A percentile compares a stretch with the other conserved stretches of the same genome.
These are phyloP conservation scores for Pythium diclinum DNA, from an alignment of 352 stramenopile genomes.

Conservation along the genomic window DNA sequence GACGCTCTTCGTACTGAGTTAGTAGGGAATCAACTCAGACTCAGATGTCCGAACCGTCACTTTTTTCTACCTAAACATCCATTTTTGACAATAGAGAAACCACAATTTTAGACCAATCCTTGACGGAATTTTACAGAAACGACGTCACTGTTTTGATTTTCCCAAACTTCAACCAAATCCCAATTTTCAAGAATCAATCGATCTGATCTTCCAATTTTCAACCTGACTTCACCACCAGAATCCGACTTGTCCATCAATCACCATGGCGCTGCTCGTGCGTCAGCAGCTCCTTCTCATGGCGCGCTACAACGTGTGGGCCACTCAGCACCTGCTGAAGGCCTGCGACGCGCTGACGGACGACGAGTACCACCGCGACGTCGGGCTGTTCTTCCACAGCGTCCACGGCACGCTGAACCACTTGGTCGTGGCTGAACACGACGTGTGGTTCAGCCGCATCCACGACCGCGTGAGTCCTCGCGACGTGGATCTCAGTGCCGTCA, in stretches of 20 bases:
- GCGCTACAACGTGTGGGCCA: conserved; percentile 25
- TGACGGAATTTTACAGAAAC: not conserved
- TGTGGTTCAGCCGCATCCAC: conserved; percentile 27
- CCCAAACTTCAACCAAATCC: not conserved
- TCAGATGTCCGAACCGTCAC: not conserved
- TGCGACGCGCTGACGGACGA: conserved; percentile 19
- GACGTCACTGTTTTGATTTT: not conserved
- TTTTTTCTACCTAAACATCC: not conserved
- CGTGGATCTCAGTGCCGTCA: conserved; percentile 5
- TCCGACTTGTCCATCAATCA: not conserved
- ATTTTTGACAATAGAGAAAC: not conserved
- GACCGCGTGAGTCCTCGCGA: conserved; percentile 12
- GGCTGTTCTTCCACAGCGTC: conserved; percentile 27
- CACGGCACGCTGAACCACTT: conserved; percentile 29
- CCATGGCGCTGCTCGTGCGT: conserved; percentile 22
- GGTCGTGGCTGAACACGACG: conserved; percentile 22
- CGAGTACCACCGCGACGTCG: conserved; percentile 26
- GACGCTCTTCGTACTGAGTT: not conserved
- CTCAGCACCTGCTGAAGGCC: conserved; percentile 10
- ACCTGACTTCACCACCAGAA: not conserved
- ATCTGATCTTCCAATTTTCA: not conserved
- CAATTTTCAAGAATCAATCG: not conserved
- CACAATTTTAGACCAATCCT: not conserved
- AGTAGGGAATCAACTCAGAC: not conserved
- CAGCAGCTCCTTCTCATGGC: conserved; percentile 25